A percentile compares a stretch with the other conserved stretches of the same genome.
phyloP scores from a whole-genome alignment of 257 asterid genomes.

The Solanum sejunctum region DNA sequence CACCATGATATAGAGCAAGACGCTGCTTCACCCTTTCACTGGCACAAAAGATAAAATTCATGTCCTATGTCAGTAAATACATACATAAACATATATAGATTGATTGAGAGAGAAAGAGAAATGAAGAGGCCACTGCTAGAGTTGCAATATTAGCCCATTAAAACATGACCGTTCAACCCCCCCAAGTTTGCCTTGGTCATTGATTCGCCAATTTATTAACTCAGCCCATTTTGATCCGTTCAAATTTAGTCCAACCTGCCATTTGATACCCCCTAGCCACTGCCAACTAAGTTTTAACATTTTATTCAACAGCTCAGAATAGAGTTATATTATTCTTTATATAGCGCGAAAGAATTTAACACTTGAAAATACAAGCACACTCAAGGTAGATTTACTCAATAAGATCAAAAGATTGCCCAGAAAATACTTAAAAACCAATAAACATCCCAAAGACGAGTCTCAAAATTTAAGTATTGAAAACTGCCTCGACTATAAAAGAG shows the following conservation, averaged over 20 bases:
- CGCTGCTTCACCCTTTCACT: slow-evolving; percentile 94
- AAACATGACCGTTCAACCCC: neutral
- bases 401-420: neutral
- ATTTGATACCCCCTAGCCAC: no score
- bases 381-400: neutral
- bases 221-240: neutral
- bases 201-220: neutral
- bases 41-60: slow-evolving; percentile 1
- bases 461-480: neutral
- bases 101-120: neutral
- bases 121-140: neutral
- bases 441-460: neutral
- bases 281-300: neutral
- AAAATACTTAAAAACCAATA: neutral
- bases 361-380: neutral
- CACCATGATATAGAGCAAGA: slow-evolving; percentile 77
- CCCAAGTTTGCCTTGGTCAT: neutral
- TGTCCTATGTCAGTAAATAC: neutral
- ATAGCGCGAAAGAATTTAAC: neutral
- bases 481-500: neutral
- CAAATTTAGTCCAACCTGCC: no score
- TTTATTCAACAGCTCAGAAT: neutral
- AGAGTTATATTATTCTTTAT: neutral
- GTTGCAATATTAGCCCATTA: neutral
- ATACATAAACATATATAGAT: neutral